phyloP scores from a whole-genome alignment of 306 rosid species.

The Gastrolobium villosum region DNA sequence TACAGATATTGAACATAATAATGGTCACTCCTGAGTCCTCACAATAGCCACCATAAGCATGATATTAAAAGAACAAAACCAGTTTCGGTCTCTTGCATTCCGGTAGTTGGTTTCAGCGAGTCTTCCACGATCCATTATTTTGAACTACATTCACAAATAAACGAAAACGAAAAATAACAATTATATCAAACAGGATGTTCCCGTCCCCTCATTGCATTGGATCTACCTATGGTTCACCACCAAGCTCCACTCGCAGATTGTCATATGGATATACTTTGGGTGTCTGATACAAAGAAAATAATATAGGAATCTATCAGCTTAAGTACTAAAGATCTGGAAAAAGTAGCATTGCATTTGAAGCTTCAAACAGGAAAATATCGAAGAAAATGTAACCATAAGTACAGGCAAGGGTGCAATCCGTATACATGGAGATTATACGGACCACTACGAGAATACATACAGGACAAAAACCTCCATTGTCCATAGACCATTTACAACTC shows the following conservation, averaged over 20 bases:
- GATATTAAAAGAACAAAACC: conserved; percentile 28
- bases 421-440: conserved; percentile 13
- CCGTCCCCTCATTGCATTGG: conserved; percentile 29
- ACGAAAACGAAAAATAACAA: conserved; percentile 48
- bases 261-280: conserved; percentile 94
- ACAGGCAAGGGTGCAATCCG: conserved; percentile 9
- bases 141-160: conserved; percentile 45
- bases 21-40: conserved; percentile 26
- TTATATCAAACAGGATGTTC: conserved; percentile 52
- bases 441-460: conserved; percentile 13
- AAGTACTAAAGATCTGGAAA: conserved; percentile 17
- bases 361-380: conserved; percentile 31
- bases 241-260: conserved; percentile 93
- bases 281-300: conserved; percentile 57
- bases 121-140: conserved; percentile 54
- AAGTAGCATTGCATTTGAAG: conserved; percentile 21
- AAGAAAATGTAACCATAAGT: background rate
- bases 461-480: background rate
- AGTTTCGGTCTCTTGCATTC: conserved; percentile 35
- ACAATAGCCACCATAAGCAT: conserved; percentile 27
- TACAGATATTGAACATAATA: conserved; percentile 8
- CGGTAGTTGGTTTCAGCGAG: conserved; percentile 41
- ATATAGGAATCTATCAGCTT: conserved; percentile 40
- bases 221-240: conserved; percentile 78
- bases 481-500: background rate